Percentiles rank a stretch among this genome's conserved stretches.
phyloP scores from a whole-genome alignment of 2,329 filamentous ascomycete genomes.

The Fusarium armeniacum region DNA sequence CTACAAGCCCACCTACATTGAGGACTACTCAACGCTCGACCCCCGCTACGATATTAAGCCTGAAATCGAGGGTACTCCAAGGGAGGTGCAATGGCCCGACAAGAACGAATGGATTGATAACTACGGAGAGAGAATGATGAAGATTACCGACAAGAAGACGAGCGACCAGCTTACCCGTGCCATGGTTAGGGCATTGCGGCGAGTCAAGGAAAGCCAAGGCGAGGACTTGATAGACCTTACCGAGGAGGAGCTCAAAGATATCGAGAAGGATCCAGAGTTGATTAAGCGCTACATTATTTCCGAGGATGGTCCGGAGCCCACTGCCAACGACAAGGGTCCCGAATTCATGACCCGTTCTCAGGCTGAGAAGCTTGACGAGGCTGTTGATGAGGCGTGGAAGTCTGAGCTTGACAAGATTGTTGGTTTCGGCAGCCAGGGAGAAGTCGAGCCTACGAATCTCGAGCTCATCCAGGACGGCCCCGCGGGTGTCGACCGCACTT shows the following conservation, averaged over 20 bases:
- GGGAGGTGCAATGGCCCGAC: slow-evolving; percentile 70
- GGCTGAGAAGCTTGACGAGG: slow-evolving; percentile 56
- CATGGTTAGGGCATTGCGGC: slow-evolving; percentile 59
- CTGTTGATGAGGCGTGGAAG: slow-evolving; percentile 55
- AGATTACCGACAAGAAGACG: slow-evolving; percentile 60
- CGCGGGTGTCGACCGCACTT: slow-evolving; percentile 51
- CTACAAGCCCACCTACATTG: slow-evolving; percentile 80
- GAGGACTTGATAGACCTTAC: slow-evolving; percentile 64
- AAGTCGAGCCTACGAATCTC: slow-evolving; percentile 54
- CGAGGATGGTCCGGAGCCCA: slow-evolving; percentile 49
- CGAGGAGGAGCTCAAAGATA: slow-evolving; percentile 61
- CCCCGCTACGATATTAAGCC: slow-evolving; percentile 81
- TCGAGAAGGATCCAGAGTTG: slow-evolving; percentile 58
- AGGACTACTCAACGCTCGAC: slow-evolving; percentile 84
- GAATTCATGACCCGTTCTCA: slow-evolving; percentile 54
- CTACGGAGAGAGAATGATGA: slow-evolving; percentile 64
- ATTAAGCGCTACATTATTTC: slow-evolving; percentile 56
- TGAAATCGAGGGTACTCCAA: slow-evolving; percentile 63
- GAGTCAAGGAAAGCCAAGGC: slow-evolving; percentile 59
- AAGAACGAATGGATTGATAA: slow-evolving; percentile 71
- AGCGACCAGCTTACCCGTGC: slow-evolving; percentile 59
- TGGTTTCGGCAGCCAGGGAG: slow-evolving; percentile 49
- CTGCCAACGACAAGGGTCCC: slow-evolving; percentile 46
- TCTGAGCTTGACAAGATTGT: slow-evolving; percentile 56
- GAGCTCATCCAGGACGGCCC: slow-evolving; percentile 57